phyloP scores from a whole-genome alignment of 2,329 filamentous ascomycete species.

The Ceratocystiopsis minuta region DNA sequence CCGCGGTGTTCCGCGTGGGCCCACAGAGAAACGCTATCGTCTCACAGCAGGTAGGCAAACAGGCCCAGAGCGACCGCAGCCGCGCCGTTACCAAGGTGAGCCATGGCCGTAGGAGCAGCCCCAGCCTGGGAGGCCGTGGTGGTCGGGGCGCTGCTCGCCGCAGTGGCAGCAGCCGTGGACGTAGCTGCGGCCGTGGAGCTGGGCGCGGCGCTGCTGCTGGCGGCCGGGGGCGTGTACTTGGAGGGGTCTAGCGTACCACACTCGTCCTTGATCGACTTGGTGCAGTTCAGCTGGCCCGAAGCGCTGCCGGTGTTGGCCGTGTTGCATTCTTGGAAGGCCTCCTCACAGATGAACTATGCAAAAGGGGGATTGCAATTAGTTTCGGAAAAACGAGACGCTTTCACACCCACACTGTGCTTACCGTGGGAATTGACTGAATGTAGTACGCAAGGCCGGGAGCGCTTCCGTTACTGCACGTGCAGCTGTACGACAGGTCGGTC shows the following conservation, averaged over 20 bases:
- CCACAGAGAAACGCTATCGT: background rate
- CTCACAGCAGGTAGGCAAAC: conserved; percentile 32
- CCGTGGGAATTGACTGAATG: conserved; percentile 30
- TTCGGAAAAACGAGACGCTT: too few relatives aligned
- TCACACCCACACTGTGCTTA: too few relatives aligned
- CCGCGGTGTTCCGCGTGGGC: too few relatives aligned
- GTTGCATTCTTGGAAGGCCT: conserved; percentile 31
- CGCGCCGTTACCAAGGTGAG: conserved; percentile 24
- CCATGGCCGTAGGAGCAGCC: conserved; percentile 15
- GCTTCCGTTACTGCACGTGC: conserved; percentile 30
- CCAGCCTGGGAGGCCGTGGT: conserved; percentile 10
- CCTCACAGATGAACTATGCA: conserved; percentile 30
- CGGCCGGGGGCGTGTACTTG: conserved; percentile 10
- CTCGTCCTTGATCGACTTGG: conserved; percentile 24
- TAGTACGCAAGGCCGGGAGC: conserved; percentile 35
- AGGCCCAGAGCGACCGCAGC: conserved; percentile 32
- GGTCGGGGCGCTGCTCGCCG: conserved; percentile 5
- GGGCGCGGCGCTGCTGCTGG: conserved; percentile 8
- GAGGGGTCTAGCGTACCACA: conserved; percentile 28
- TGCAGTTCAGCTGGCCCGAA: conserved; percentile 29
- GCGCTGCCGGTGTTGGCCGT: conserved; percentile 21
- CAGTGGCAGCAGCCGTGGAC: background rate
- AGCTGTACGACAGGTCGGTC: conserved; percentile 27
- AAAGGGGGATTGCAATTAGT: background rate
- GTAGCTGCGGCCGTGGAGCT: conserved; percentile 11